A percentile compares a stretch with the other conserved stretches of the same genome.
phyloP scores from a whole-genome alignment of 2,329 filamentous ascomycete species.

The Thermoascus crustaceus region DNA sequence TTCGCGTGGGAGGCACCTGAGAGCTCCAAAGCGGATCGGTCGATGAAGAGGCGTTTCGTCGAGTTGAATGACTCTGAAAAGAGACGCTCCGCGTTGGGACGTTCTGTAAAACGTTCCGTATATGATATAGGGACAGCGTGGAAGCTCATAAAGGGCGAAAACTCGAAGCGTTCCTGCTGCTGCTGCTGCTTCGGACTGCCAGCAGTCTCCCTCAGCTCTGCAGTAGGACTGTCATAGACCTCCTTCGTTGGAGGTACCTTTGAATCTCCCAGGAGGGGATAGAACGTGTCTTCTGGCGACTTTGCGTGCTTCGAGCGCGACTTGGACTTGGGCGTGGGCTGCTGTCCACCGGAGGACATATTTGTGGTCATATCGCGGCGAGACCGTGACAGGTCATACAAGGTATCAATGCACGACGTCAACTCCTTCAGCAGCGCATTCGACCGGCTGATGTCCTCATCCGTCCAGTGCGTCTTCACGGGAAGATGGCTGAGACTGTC shows the following conservation, averaged over 20 bases:
- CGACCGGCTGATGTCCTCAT: constrained; percentile 47
- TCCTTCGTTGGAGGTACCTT: constrained; percentile 21
- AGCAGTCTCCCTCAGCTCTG: constrained; percentile 24
- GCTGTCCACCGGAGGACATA: constrained; percentile 27
- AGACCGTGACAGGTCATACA: constrained; percentile 55
- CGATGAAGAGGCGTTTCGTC: constrained; percentile 29
- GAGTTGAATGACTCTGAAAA: constrained; percentile 17
- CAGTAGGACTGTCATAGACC: constrained; percentile 27
- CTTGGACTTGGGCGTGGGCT: constrained; percentile 16
- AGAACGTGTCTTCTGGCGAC: constrained; percentile 15
- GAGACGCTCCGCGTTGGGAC: constrained; percentile 13
- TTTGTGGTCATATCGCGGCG: constrained; percentile 40
- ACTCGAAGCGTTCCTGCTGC: constrained; percentile 15
- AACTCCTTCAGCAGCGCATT: constrained; percentile 52
- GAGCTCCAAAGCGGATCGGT: constrained; percentile 32
- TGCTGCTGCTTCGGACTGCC: constrained; percentile 15
- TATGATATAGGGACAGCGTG: constrained; percentile 5
- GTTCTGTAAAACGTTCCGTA: constrained; percentile 3
- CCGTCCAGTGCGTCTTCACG: constrained; percentile 38
- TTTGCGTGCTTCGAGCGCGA: constrained; percentile 22
- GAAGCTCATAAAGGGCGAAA: constrained; percentile 16
- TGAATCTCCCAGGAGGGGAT: constrained; percentile 16
- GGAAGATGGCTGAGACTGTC: constrained; percentile 23
- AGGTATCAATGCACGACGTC: constrained; percentile 55
- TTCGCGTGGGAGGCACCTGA: constrained; percentile 32